Evolutionary conservation across 306 rosid genomes (phyloP).

Genomic region (Sicyos edulis): DNA sequence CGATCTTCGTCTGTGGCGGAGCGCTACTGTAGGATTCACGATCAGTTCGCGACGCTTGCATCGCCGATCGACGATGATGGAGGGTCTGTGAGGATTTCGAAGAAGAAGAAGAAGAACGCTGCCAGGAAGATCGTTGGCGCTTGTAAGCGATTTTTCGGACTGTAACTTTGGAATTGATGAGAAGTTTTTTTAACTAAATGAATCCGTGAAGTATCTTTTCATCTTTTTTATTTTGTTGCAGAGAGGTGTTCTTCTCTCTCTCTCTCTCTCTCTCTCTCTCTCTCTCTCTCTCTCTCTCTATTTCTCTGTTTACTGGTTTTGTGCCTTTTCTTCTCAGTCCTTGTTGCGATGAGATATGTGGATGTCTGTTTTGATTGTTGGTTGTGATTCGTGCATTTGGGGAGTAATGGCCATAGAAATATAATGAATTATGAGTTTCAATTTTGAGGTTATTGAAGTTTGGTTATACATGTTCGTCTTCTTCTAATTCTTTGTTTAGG

Average conservation of each 20-base stretch:
- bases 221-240: background rate
- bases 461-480: background rate
- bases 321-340: background rate
- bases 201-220: background rate
- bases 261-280: background rate
- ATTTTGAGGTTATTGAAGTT: background rate
- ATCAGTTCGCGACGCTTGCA: slow-evolving; percentile 36
- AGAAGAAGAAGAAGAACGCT: slow-evolving; percentile 17
- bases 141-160: slow-evolving; percentile 54
- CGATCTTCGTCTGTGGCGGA: slow-evolving; percentile 77
- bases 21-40: slow-evolving; percentile 71
- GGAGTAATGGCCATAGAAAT: no score
- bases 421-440: no score
- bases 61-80: slow-evolving; percentile 29
- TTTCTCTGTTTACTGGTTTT: background rate
- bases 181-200: background rate
- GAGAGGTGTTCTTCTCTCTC: background rate
- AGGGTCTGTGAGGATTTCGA: slow-evolving; percentile 26
- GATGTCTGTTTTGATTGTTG: background rate
- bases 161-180: background rate
- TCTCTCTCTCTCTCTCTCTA: background rate
- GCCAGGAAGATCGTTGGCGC: slow-evolving; percentile 57
- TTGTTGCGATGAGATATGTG: background rate
- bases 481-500: background rate
- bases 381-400: no score